phyloP scores from a whole-genome alignment of 768 basidiomycete genomes.

The Cyathus striatus region DNA sequence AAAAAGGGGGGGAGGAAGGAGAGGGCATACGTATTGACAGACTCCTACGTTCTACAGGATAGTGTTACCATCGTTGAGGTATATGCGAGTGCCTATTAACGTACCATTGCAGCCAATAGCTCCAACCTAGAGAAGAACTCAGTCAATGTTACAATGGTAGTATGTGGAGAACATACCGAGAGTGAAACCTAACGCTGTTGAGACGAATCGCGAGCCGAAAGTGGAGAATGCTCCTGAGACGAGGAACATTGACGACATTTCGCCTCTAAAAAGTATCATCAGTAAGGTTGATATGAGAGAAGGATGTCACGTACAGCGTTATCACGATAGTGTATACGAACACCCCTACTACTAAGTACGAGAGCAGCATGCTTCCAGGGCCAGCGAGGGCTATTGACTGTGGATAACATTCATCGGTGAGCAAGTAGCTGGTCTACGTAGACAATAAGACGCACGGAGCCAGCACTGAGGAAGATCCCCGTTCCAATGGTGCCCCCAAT shows the following conservation, averaged over 20 bases:
- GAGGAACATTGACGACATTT: conserved; percentile 63
- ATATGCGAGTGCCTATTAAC: conserved; percentile 17
- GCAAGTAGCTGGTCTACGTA: no score
- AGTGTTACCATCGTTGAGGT: background rate
- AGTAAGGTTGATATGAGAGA: background rate
- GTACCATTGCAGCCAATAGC: conserved; percentile 49
- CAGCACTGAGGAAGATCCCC: conserved; percentile 58
- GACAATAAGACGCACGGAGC: conserved; percentile 36
- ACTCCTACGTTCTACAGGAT: no score
- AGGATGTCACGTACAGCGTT: conserved; percentile 32
- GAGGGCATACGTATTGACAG: conserved; percentile 14
- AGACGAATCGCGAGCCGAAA: conserved; percentile 55
- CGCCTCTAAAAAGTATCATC: conserved; percentile 36
- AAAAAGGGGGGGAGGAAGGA: background rate
- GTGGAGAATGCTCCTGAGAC: conserved; percentile 58
- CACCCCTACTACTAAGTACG: conserved; percentile 53
- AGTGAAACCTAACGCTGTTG: conserved; percentile 55
- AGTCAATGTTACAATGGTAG: no score
- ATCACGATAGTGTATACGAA: conserved; percentile 62
- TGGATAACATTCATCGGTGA: no score
- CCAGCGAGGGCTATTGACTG: conserved; percentile 53
- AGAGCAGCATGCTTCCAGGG: conserved; percentile 58
- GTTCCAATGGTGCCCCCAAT: conserved; percentile 58
- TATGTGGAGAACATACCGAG: conserved; percentile 32
- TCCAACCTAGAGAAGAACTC: conserved; percentile 44